Evolutionary conservation across 176 grass and related monocot genomes (phyloP).

Genomic region (Bonia amplexicaulis): DNA sequence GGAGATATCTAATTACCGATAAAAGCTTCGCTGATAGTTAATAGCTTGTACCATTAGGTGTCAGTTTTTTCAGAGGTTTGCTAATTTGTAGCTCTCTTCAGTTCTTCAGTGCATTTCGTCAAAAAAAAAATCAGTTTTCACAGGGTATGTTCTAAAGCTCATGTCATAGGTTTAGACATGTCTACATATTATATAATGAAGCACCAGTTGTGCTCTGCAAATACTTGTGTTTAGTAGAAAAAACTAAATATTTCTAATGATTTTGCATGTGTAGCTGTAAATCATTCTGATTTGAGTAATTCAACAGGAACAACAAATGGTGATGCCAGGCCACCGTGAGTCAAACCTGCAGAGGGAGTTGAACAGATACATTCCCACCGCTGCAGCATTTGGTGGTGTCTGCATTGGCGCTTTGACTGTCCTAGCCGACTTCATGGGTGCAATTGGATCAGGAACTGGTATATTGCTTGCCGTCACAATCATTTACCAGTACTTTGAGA

Average conservation of each 20-base stretch:
- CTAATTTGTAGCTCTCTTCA: background rate
- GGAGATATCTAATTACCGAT: background rate
- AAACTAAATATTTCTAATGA: background rate
- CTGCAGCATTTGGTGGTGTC: slow-evolving; percentile 43
- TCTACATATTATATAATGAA: background rate
- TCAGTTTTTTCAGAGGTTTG: background rate
- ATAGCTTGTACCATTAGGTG: background rate
- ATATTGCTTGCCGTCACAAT: slow-evolving; percentile 48
- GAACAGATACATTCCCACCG: slow-evolving; percentile 50
- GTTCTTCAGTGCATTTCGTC: background rate
- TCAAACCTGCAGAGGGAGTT: slow-evolving; percentile 46
- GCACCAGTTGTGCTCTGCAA: background rate
- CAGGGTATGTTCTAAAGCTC: background rate
- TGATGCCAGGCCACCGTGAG: slow-evolving; percentile 50
- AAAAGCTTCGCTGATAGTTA: background rate
- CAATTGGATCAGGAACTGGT: slow-evolving; percentile 52
- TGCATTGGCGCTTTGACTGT: slow-evolving; percentile 53
- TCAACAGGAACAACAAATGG: slow-evolving; percentile 51
- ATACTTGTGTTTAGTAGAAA: background rate
- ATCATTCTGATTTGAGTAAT: background rate
- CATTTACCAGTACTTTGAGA: slow-evolving; percentile 59
- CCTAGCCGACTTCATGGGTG: slow-evolving; percentile 49
- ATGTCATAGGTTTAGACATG: background rate
- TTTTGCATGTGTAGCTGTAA: background rate
- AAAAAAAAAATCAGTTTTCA: background rate